These are phyloP conservation scores for Piromyces sp. DNA, from an alignment of 192 early-diverging fungal genomes.

Conservation along the genomic window DNA sequence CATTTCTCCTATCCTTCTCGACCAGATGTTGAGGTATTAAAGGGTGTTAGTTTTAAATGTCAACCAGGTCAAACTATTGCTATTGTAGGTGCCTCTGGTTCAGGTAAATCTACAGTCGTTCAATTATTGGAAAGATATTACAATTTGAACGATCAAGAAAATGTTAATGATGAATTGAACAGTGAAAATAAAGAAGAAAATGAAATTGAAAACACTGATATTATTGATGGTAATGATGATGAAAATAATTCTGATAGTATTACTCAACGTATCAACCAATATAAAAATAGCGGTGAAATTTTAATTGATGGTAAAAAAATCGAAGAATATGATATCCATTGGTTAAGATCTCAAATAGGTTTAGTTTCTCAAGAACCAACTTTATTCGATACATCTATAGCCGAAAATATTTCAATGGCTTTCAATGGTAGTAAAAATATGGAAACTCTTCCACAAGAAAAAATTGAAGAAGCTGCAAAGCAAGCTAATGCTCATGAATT, in stretches of 20 bases:
- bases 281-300: conserved; percentile 25
- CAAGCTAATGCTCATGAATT: conserved; percentile 38
- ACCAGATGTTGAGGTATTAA: conserved; percentile 61
- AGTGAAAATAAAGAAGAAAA: too few relatives aligned
- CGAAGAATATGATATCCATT: conserved; percentile 56
- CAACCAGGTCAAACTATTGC: conserved; percentile 65
- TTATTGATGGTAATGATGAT: too few relatives aligned
- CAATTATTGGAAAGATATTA: conserved; percentile 77
- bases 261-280: too few relatives aligned
- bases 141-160: too few relatives aligned
- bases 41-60: conserved; percentile 35
- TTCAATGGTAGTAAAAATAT: too few relatives aligned
- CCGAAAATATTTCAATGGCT: conserved; percentile 30
- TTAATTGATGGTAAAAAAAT: conserved; percentile 58
- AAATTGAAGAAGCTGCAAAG: conserved; percentile 22
- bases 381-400: conserved; percentile 10
- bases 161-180: too few relatives aligned
- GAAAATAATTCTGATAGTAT: too few relatives aligned
- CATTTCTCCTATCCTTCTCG: conserved; percentile 69
- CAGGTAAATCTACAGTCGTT: conserved; percentile 76
- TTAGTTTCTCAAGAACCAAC: conserved; percentile 2
- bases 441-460: conserved; percentile 8
- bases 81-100: conserved; percentile 73
- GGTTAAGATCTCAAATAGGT: conserved; percentile 22
- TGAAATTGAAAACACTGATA: too few relatives aligned